A percentile compares a stretch with the other conserved stretches of the same genome.
These are phyloP conservation scores for Lithohypha guttulata DNA, from an alignment of 2,329 filamentous ascomycete genomes.

Conservation along the genomic window DNA sequence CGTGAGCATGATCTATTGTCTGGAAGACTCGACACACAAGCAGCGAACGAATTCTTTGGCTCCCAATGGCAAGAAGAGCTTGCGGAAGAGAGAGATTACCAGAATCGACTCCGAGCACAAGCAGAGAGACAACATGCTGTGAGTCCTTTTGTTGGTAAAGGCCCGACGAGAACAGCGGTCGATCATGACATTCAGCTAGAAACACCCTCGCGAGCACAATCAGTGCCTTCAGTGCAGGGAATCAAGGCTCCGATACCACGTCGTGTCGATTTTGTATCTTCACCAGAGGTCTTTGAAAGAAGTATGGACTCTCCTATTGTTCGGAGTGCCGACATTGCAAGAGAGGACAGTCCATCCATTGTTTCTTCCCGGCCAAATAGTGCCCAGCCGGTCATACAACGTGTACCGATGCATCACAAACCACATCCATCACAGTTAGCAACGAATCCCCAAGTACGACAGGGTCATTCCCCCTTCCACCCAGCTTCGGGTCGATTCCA, in stretches of 20 bases:
- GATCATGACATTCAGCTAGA: background rate
- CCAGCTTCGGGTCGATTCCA: too few species aligned
- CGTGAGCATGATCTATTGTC: background rate
- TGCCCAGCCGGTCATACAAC: background rate
- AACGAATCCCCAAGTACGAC: too few species aligned
- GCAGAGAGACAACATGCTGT: background rate
- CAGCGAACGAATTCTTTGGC: too few species aligned
- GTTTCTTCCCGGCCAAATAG: background rate
- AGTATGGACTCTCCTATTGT: background rate
- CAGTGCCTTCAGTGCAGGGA: background rate
- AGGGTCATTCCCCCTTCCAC: too few species aligned
- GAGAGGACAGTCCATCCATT: background rate
- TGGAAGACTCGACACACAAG: background rate
- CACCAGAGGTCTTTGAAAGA: background rate
- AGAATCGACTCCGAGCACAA: background rate
- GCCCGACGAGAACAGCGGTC: background rate
- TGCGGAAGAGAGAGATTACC: background rate
- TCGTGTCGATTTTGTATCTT: slow-evolving; percentile 2
- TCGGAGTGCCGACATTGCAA: slow-evolving; percentile 2
- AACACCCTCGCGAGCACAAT: slow-evolving; percentile 3
- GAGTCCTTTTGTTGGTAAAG: background rate
- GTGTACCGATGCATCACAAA: background rate
- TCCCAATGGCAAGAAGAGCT: slow-evolving; percentile 2
- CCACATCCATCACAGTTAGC: background rate
- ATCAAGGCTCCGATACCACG: background rate